Evolutionary conservation across 1,139 yeast species (phyloP).

Genomic region (Candida freyschussii): DNA sequence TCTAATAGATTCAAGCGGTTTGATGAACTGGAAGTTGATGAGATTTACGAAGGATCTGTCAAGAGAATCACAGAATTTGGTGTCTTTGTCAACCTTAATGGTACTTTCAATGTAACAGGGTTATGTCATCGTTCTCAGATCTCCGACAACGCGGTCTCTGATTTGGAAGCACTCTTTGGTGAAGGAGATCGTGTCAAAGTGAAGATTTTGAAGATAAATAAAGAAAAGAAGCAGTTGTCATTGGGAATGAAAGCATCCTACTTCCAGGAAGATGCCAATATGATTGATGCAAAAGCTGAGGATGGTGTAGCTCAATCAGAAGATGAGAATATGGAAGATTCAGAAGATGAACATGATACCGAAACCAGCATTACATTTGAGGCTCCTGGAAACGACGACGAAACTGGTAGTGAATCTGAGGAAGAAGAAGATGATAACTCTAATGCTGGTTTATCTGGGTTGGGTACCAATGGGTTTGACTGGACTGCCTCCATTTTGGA

Average conservation of each 20-base stretch:
- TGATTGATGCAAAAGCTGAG: constrained; percentile 32
- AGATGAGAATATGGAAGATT: constrained; percentile 30
- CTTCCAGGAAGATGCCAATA: constrained; percentile 44
- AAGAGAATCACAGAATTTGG: constrained; percentile 83
- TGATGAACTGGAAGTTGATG: constrained; percentile 65
- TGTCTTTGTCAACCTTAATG: constrained; percentile 78
- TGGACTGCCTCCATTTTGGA: constrained; percentile 91
- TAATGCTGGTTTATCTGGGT: constrained; percentile 50
- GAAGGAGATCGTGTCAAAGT: constrained; percentile 91
- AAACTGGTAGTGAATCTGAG: constrained; percentile 17
- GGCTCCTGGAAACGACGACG: constrained; percentile 14
- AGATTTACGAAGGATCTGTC: constrained; percentile 73
- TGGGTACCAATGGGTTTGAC: constrained; percentile 80
- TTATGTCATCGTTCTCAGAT: constrained; percentile 85
- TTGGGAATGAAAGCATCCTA: constrained; percentile 94
- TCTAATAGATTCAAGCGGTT: constrained; percentile 50
- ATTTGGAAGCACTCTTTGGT: constrained; percentile 57
- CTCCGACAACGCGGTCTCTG: constrained; percentile 59
- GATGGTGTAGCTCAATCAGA: constrained; percentile 29
- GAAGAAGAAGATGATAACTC: constrained; percentile 25
- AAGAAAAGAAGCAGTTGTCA: constrained; percentile 67
- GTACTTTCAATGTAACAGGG: constrained; percentile 72
- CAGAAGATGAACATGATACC: constrained; percentile 29
- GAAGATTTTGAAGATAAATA: constrained; percentile 60
- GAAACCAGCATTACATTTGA: constrained; percentile 22